phyloP scores from a whole-genome alignment of 75 land plant genomes.

The Chamaecyparis obtusa region DNA sequence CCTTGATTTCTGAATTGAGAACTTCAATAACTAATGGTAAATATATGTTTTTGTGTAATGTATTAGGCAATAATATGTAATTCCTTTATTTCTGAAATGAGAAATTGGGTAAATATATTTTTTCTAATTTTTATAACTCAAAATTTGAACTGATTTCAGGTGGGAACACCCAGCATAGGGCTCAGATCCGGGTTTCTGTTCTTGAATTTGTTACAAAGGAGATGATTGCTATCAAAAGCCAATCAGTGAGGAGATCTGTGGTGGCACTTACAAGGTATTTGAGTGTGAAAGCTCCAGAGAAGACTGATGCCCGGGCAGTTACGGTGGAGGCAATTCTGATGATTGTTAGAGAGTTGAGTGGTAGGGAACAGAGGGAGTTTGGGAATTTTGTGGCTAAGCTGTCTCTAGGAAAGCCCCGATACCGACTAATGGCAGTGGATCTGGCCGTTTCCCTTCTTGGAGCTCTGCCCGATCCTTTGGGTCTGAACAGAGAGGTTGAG shows the following conservation, averaged over 20 bases:
- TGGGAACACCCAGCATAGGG: constrained; percentile 20
- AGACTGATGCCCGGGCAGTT: constrained; percentile 52
- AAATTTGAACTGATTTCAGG: constrained; percentile 1
- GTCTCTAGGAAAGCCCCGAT: constrained; percentile 51
- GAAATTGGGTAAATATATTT: background rate
- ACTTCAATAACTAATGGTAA: no score
- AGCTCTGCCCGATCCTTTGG: constrained; percentile 46
- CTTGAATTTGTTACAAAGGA: constrained; percentile 30
- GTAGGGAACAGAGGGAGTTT: constrained; percentile 52
- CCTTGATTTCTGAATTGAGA: no score
- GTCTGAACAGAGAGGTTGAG: constrained; percentile 20
- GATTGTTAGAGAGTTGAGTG: constrained; percentile 42
- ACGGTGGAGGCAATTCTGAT: constrained; percentile 72
- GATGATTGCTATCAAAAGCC: constrained; percentile 25
- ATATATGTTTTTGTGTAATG: no score
- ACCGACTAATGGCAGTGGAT: constrained; percentile 73
- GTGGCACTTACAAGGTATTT: constrained; percentile 63
- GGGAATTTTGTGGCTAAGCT: constrained; percentile 59
- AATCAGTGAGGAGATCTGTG: constrained; percentile 36
- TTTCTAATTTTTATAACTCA: background rate
- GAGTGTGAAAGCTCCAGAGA: constrained; percentile 71
- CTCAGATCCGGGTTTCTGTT: constrained; percentile 15
- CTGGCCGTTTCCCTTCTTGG: constrained; percentile 42
- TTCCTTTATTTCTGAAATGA: background rate
- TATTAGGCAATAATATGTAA: background rate